Evolutionary conservation across 2,329 filamentous ascomycete species (phyloP), one percentile per base, ranked within the genome.

Genomic region (Parasarocladium wereldwijsianum): DNA sequence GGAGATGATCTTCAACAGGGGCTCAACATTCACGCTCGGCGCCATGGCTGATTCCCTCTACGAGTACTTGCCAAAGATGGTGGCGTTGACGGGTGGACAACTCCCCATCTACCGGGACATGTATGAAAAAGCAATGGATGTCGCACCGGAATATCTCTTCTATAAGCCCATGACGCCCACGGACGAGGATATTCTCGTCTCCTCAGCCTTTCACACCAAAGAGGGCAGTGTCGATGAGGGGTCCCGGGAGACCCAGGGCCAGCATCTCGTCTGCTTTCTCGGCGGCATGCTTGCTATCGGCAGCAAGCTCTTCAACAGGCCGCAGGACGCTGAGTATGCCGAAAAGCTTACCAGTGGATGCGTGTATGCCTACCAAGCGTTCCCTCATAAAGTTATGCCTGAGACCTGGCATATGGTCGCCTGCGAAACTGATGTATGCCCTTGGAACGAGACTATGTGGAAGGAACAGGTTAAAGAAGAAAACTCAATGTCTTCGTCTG

Each of bases 51-150:
- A 74, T 42, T 71, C 67, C 13, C 43, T 71, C 8, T 75, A 74
- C 36, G 70, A 75, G 45, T 74, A 74, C 38, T 42, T 75, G 15
- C 64, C 66, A 10, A 75, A 75, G 49, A 68, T 70, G 54, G 66
- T 72, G 40, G 57, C 77, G 24, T 53, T 86, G 3, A 60, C 84
- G 0, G 76, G 74, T 7, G 80, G 80, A 0, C 53, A 62, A 4
- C 60, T 69, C 20, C 38, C 64, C 2, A 49, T 70, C 22, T 85
- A 84, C 47, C 63, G 67, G 33, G 57, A 52, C 3, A 67, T 87
- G 58, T 84, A 84, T 44, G 62, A 71, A 32, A 54, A 50, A 2
- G 64, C 75, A 3, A 72, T 79, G 40, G 65, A 72, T n/a, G 61
- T 67, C 0, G 68, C 69, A 2, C 65, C 66, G 12, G 51, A 70